A percentile compares a stretch with the other conserved stretches of the same genome.
Evolutionary conservation across 1,284 basidiomycete genomes (phyloP).

Genomic region (Ustilago trichophora): DNA sequence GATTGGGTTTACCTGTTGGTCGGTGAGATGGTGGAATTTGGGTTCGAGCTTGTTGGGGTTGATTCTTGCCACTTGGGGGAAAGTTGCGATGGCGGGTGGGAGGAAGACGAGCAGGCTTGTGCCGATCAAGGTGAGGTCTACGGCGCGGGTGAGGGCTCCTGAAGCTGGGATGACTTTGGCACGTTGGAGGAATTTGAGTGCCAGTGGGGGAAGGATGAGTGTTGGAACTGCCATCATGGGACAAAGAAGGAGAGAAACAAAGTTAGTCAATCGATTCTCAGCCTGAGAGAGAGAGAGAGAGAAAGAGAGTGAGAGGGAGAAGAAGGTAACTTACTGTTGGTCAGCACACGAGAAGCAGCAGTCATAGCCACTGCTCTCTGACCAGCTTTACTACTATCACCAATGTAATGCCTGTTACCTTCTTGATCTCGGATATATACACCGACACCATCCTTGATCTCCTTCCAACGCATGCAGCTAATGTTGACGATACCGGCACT

Average conservation of each 20-base stretch:
- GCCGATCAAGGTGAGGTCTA: constrained; percentile 67
- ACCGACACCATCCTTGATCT: constrained; percentile 71
- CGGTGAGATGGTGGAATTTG: constrained; percentile 64
- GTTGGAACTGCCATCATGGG: constrained; percentile 66
- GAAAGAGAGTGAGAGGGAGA: constrained; percentile 57
- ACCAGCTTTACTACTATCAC: constrained; percentile 69
- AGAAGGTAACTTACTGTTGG: no score
- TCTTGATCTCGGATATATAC: constrained; percentile 67
- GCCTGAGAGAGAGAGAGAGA: neutral
- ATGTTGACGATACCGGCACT: constrained; percentile 55
- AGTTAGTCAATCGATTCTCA: no score
- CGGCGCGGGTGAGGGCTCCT: constrained; percentile 36
- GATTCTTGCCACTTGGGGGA: constrained; percentile 69
- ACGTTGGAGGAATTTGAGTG: constrained; percentile 68
- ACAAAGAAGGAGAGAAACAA: no score
- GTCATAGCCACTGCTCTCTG: constrained; percentile 70
- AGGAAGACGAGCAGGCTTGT: constrained; percentile 70
- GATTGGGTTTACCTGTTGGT: constrained; percentile 59
- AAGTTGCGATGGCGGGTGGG: constrained; percentile 71
- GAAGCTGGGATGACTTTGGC: constrained; percentile 38
- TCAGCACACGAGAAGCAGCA: constrained; percentile 70
- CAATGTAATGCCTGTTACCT: constrained; percentile 65
- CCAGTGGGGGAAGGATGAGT: constrained; percentile 70
- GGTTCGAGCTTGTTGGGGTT: constrained; percentile 67
- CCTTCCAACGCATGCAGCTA: constrained; percentile 72